A percentile compares a stretch with the other conserved stretches of the same genome.
Conservation (phyloP, 2,329 filamentous ascomycete genomes). For the Beauveria rudraprayagi region DNA sequence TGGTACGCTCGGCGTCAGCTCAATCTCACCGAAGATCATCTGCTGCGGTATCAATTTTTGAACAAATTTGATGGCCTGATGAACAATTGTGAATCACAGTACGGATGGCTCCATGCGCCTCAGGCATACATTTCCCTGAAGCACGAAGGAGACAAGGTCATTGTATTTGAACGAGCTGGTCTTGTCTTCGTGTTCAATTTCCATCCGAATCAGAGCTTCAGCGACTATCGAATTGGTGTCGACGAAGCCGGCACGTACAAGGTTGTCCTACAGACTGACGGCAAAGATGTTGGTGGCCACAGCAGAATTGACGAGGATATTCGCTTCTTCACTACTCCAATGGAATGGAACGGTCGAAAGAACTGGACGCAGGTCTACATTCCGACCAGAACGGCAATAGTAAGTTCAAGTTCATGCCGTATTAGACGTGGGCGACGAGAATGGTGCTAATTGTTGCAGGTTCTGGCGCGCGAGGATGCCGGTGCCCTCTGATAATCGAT, state of each 20-base stretch:
- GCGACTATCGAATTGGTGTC: conserved; percentile 86
- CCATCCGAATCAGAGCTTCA: conserved; percentile 74
- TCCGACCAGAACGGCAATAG: conserved; percentile 73
- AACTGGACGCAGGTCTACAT: conserved; percentile 94
- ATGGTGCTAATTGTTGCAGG: conserved; percentile 26
- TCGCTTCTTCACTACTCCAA: conserved; percentile 83
- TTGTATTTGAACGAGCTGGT: conserved; percentile 89
- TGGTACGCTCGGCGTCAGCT: conserved; percentile 91
- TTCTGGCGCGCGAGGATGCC: conserved; percentile 40
- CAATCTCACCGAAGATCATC: conserved; percentile 77
- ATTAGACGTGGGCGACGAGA: not conserved
- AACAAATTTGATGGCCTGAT: conserved; percentile 91
- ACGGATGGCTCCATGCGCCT: conserved; percentile 77
- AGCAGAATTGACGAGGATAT: conserved; percentile 70
- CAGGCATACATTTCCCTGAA: conserved; percentile 94
- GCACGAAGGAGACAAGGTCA: conserved; percentile 86
- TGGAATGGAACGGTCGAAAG: conserved; percentile 81
- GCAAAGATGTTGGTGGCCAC: conserved; percentile 69
- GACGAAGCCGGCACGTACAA: conserved; percentile 79
- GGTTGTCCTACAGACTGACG: conserved; percentile 77
- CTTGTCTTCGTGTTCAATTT: conserved; percentile 96
- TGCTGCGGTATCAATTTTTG: conserved; percentile 83
- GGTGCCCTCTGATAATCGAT: conserved; percentile 16
- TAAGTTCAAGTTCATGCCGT: conserved; percentile 35
- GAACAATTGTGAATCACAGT: conserved; percentile 80